Base-by-base conservation (phyloP, 2,329 filamentous ascomycete species). In the Trichoderma sp. region DNA sequence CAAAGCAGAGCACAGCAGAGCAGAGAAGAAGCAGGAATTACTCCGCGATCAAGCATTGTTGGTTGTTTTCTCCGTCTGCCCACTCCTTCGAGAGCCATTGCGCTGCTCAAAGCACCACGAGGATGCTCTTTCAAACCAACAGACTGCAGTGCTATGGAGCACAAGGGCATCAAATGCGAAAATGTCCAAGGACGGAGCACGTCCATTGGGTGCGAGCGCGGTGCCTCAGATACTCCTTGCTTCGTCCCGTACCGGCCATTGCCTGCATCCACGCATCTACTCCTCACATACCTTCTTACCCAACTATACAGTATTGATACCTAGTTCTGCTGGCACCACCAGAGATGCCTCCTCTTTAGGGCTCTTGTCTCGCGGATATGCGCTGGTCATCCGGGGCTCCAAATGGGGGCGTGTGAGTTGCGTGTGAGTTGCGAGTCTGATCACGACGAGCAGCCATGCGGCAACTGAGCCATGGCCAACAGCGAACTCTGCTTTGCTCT, bases 11-110 rank as follows among this genome's bases (percentile, higher is more conserved):
- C 32, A 34, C 13, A 7, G 39, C 39, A 43, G 0, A 43, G 39
- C 39, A 43, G 7, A 4, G 18, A n/a, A 18, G 18, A n/a, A 43
- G 14, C n/a, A 49, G 21, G 59, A 66, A 66, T 59, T 58, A 59
- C 63, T 66, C 63, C 63, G 63, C 34, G 28, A 55, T 51, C 61
- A 56, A 46, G 61, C 51, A 66, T 58, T 18, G 37, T 37, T n/a
- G 26, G 37, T 32, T n/a, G 26, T 32, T 63, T 63, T 37, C 34
- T 49, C 26, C 24, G 49, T 66, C 39, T 8, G 39, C 37, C 60
- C 60, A 49, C 49, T 28, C 43, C 11, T n/a, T 51, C 43, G n/a
- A 55, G 34, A n/a, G 21, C 61, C 61, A 65, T 56, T 65, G 37
- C 63, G 54, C 18, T 56, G 28, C 14, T 66, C 34, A 34, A 8